Evolutionary conservation across 805 yeast genomes (phyloP), one percentile per base, ranked within the genome.

Genomic region (Metschnikowia kofuensis): DNA sequence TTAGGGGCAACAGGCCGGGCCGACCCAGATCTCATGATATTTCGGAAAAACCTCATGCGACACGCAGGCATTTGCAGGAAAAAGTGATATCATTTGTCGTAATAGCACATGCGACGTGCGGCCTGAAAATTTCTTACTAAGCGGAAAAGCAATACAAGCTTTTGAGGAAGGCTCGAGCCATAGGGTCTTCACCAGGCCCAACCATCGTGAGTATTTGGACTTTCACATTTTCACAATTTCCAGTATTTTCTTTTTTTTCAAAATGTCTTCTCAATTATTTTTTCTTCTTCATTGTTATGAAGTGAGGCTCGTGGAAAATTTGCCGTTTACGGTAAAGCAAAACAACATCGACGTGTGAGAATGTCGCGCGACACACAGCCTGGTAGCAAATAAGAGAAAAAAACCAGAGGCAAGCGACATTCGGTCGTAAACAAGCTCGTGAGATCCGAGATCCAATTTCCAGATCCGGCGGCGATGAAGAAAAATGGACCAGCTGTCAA

Each of bases 21-120:
- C 16, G n/a, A 21, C 8, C 32, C 11, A 10, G 7, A 7, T 13
- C n/a, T n/a, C 9, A 11, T 27, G 44, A 15, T 32, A 37, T 35
- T 14, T 35, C 45, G 45, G 45, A 35, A 42, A 42, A 42, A 35
- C 45, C 39, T 35, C 40, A 28, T 35, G 38, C 45, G 38, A 28
- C 36, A 35, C 35, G 45, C 45, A 35, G 45, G 35, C 13, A 13
- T 12, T 9, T 8, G n/a, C 35, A 30, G 8, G 29, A n/a, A n/a
- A 31, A 15, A 29, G 5, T 29, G n/a, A 11, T 14, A 21, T 21
- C 21, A 21, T 10, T 14, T 31, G 36, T 40, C 28, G 43, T 40
- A n/a, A 40, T 40, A 28, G 35, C 14, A 36, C 43, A 31, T 40
- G 14, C 10, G 10, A 11, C 36, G 27, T 40, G 36, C 43, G 31